phyloP scores from a whole-genome alignment of 1,284 basidiomycete genomes.

The Xerocomus tenax region DNA sequence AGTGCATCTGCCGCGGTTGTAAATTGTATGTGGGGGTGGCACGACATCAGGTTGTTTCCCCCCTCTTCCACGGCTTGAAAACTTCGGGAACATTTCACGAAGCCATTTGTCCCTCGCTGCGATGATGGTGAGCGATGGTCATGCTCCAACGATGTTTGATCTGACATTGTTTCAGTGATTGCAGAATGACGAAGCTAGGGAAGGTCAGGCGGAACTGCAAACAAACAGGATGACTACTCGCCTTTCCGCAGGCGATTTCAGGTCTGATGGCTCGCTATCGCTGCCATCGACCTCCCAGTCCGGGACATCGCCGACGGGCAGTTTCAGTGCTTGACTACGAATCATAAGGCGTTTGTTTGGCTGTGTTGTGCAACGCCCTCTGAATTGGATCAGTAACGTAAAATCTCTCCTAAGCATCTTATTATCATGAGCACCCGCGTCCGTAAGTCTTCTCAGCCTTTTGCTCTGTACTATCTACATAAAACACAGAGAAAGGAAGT shows the following conservation, averaged over 20 bases:
- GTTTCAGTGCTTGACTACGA: slow-evolving; percentile 30
- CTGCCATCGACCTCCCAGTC: slow-evolving; percentile 49
- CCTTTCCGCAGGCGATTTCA: slow-evolving; percentile 52
- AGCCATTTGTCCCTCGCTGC: slow-evolving; percentile 65
- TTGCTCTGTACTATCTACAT: neutral
- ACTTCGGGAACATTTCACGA: slow-evolving; percentile 59
- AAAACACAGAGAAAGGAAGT: slow-evolving; percentile 55
- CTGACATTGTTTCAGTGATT: slow-evolving; percentile 64
- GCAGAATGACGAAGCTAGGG: slow-evolving; percentile 46
- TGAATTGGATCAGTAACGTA: slow-evolving; percentile 1
- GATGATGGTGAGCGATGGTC: slow-evolving; percentile 25
- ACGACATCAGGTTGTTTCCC: slow-evolving; percentile 43
- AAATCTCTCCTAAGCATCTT: slow-evolving; percentile 2
- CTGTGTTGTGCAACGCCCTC: slow-evolving; percentile 19
- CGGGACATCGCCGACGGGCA: slow-evolving; percentile 48
- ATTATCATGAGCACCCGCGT: slow-evolving; percentile 61
- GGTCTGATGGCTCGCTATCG: slow-evolving; percentile 30
- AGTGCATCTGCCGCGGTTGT: slow-evolving; percentile 55
- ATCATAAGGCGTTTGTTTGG: slow-evolving; percentile 27
- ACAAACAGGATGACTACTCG: slow-evolving; percentile 19
- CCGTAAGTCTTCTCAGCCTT: slow-evolving; percentile 44
- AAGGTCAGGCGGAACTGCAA: slow-evolving; percentile 11
- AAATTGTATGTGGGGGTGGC: slow-evolving; percentile 57
- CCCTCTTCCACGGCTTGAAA: slow-evolving; percentile 52
- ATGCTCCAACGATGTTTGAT: slow-evolving; percentile 8